Conservation (phyloP, 495 filamentous ascomycete genomes). For the Podospora sp. region DNA sequence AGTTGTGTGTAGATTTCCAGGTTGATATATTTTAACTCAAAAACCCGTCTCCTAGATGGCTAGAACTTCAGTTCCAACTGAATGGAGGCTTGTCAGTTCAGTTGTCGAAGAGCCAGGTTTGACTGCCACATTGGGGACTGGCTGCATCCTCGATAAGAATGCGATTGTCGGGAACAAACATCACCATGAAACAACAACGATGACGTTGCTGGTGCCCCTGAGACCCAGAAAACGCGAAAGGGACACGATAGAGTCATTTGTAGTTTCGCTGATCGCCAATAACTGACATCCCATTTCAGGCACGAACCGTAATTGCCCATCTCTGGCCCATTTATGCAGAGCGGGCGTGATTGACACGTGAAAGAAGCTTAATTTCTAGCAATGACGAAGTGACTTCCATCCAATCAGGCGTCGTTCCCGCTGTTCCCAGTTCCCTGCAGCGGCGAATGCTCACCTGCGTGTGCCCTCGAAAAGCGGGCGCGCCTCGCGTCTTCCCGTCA, state of each 20-base stretch:
- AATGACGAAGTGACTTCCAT: slow-evolving; percentile 24
- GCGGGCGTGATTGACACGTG: slow-evolving; percentile 22
- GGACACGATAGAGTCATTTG: not conserved
- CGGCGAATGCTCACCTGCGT: slow-evolving; percentile 11
- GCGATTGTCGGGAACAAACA: not conserved
- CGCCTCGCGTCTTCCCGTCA: slow-evolving; percentile 35
- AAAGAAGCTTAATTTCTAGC: slow-evolving; percentile 27
- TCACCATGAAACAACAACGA: not conserved
- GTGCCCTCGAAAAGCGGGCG: slow-evolving; percentile 17
- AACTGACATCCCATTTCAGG: slow-evolving; percentile 5
- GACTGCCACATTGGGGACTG: no score
- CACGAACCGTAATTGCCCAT: slow-evolving; percentile 20
- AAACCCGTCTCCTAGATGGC: no score
- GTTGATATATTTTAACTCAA: no score
- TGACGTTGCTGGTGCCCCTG: not conserved
- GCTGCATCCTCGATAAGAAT: not conserved
- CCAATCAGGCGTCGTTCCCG: slow-evolving; percentile 26
- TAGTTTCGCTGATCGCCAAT: slow-evolving; percentile 6
- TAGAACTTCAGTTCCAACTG: no score
- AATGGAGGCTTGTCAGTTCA: no score
- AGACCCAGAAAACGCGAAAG: not conserved
- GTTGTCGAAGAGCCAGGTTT: no score
- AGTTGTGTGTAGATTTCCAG: no score
- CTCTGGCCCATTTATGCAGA: slow-evolving; percentile 20
- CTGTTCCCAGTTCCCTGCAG: slow-evolving; percentile 3